Evolutionary conservation across 805 yeast species (phyloP).

Genomic region (Saturnispora galanensis): DNA sequence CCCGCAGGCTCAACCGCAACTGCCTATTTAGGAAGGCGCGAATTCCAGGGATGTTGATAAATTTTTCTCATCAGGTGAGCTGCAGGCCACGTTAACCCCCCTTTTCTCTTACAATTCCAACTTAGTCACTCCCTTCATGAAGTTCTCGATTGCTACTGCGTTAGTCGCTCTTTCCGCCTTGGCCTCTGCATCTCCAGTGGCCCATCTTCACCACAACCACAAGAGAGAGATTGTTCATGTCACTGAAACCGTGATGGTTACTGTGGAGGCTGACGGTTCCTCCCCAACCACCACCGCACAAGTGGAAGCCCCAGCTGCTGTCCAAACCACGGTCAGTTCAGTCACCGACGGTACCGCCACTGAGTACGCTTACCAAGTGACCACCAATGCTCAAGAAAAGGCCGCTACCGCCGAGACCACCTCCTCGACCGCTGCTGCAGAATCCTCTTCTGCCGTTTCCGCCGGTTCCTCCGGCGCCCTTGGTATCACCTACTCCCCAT

Average conservation of each 20-base stretch:
- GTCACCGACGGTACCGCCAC: conserved; percentile 13
- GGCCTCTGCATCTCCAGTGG: conserved; percentile 49
- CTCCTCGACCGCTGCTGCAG: conserved; percentile 23
- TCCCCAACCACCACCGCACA: conserved; percentile 12
- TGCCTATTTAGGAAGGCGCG: conserved; percentile 4
- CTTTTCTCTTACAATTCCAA: conserved; percentile 3
- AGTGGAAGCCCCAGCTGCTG: conserved; percentile 5
- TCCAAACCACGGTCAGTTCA: conserved; percentile 13
- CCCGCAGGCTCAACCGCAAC: too few relatives aligned
- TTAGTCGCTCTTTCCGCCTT: conserved; percentile 28
- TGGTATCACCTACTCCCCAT: conserved; percentile 81
- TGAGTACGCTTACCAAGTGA: conserved; percentile 4
- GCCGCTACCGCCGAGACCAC: conserved; percentile 26
- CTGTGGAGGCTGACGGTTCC: conserved; percentile 30
- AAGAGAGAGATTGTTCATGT: conserved; percentile 45
- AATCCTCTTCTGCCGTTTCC: conserved; percentile 20
- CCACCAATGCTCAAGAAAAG: conserved; percentile 27
- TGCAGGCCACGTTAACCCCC: background rate
- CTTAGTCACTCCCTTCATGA: conserved; percentile 16
- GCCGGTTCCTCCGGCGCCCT: conserved; percentile 37
- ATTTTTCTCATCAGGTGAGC: background rate
- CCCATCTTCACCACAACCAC: conserved; percentile 50
- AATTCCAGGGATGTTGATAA: background rate
- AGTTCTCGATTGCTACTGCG: conserved; percentile 31
- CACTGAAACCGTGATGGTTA: conserved; percentile 40